Base-by-base conservation (phyloP, 257 asterid species). In the Linaria vulgaris region DNA sequence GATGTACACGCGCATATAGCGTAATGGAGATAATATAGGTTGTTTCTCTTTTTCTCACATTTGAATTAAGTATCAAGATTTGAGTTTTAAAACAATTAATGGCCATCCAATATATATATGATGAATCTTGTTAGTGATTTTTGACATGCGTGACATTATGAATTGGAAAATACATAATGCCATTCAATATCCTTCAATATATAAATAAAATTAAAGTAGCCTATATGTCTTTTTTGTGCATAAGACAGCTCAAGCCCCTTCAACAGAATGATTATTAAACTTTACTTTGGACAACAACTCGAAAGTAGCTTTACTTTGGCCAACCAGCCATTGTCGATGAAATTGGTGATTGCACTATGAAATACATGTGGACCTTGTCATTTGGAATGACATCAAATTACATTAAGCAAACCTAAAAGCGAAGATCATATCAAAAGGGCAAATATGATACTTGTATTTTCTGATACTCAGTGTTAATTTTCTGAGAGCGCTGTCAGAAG, bases 201-300 rank as follows among this genome's bases (percentile, higher is more conserved):
- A n/a, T n/a, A 9, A 24, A 61, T 22, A 6, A 61, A 61, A 17
- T 9, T 30, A 23, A 44, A 45, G 61, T 31, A 56, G 34, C 12
- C 13, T 52, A 20, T 50, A 30, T 38, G 9, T 55, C 27, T 39
- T 61, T 55, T 61, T 56, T 69, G 34, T 62, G 76, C 76, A 75
- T 70, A 34, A 62, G 63, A 68, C 74, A 67, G 51, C 69, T 41
- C 54, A 60, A 66, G 59, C 68, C 68, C 63, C 72, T 55, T 27
- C 57, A 49, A 49, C 56, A 24, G 48, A 69, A 78, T 79, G 27
- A 78, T 74, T n/a, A n/a, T n/a, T 64, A 45, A 47, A 49, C 68
- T 51, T 59, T 44, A 54, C 48, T 78, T 79, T 70, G 31, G 60
- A 69, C 77, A 74, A 61, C 78, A 49, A 59, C 74, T 64, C 71